These are phyloP conservation scores for Penicillium arizonense DNA, from an alignment of 495 filamentous ascomycete genomes.

Conservation along the genomic window DNA sequence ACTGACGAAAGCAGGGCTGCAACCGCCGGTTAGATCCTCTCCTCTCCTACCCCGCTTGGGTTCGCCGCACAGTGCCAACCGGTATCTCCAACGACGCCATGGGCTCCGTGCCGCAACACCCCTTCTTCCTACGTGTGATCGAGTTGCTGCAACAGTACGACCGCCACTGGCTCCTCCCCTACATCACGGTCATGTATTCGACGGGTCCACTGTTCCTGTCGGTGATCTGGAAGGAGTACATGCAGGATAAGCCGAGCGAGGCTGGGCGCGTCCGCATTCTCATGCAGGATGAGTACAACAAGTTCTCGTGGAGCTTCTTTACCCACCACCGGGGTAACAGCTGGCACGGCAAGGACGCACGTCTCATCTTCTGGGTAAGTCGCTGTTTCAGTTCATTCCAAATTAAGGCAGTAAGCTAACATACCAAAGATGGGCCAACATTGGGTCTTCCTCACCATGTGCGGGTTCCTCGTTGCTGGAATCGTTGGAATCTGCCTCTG, in stretches of 20 bases:
- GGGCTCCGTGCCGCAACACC: constrained; percentile 75
- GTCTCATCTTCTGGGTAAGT: constrained; percentile 72
- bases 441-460: constrained; percentile 68
- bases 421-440: constrained; percentile 59
- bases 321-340: constrained; percentile 70
- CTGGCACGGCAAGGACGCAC: constrained; percentile 75
- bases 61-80: constrained; percentile 75
- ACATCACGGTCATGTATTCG: constrained; percentile 85
- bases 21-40: constrained; percentile 78
- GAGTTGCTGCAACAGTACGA: constrained; percentile 69
- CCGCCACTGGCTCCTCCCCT: constrained; percentile 75
- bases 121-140: constrained; percentile 76
- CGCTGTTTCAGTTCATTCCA: neutral
- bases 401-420: constrained; percentile 1
- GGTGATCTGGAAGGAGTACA: constrained; percentile 81
- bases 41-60: constrained; percentile 77
- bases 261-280: constrained; percentile 51
- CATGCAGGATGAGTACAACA: constrained; percentile 68
- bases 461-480: constrained; percentile 60
- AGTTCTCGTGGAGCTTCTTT: constrained; percentile 74
- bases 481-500: constrained; percentile 56
- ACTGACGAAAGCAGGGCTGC: constrained; percentile 59
- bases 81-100: constrained; percentile 91
- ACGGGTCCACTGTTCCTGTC: constrained; percentile 84
- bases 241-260: constrained; percentile 40